Percentiles rank a stretch among this genome's conserved stretches.
Conservation (phyloP, 495 filamentous ascomycete genomes). For the Hypoxylon crocopeplum region DNA sequence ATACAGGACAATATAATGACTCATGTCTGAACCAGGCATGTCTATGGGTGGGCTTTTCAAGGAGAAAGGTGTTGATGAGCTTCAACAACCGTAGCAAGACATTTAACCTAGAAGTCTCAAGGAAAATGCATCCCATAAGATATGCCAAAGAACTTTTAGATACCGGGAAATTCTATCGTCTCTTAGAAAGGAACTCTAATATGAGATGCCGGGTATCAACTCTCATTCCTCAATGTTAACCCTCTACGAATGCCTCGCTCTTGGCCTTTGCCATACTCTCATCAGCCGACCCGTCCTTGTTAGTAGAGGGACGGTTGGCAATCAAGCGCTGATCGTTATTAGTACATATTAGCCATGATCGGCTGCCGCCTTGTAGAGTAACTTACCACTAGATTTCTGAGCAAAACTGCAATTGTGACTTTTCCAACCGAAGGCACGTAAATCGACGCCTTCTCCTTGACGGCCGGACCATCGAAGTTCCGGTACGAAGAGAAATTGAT, state of each 20-base stretch:
- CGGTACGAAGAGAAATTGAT: conserved; percentile 97
- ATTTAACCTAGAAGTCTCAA: no score
- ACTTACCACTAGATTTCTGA: conserved; percentile 86
- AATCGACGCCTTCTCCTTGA: conserved; percentile 95
- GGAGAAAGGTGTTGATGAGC: no score
- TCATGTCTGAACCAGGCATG: no score
- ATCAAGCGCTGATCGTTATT: conserved; percentile 45
- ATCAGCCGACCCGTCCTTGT: conserved; percentile 38
- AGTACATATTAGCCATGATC: neutral
- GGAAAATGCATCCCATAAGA: no score
- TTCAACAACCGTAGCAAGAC: no score
- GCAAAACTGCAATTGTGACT: conserved; percentile 90
- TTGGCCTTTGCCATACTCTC: conserved; percentile 42
- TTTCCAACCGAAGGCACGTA: conserved; percentile 97
- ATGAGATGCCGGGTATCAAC: neutral
- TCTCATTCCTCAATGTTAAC: conserved; percentile 21
- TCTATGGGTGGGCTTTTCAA: no score
- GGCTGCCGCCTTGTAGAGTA: neutral
- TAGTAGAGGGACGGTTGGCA: conserved; percentile 47
- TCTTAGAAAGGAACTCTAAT: neutral
- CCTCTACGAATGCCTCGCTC: conserved; percentile 47
- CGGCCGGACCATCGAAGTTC: conserved; percentile 82
- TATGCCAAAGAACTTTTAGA: conserved; percentile 7
- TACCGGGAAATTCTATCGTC: conserved; percentile 5
- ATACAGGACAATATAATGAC: no score